These are phyloP conservation scores for Striga hermonthica DNA, from an alignment of 305 asterid genomes.

Conservation along the genomic window DNA sequence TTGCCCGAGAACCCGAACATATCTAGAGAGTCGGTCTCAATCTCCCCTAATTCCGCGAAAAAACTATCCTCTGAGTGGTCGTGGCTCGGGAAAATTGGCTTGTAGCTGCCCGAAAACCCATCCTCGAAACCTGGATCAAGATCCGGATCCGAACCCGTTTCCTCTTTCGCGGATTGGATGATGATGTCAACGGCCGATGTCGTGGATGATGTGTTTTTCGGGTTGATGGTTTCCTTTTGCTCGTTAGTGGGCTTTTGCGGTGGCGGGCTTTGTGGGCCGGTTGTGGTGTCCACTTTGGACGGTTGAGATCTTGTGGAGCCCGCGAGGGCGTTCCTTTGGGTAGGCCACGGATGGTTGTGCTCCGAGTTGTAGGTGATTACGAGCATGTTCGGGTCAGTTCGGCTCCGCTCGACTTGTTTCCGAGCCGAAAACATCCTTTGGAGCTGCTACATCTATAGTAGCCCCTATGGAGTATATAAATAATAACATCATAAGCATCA, in stretches of 20 bases:
- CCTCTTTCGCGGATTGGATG: conserved; percentile 44
- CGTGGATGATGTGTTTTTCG: conserved; percentile 20
- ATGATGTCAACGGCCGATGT: neutral
- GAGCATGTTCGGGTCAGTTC: conserved; percentile 80
- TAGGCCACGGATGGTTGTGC: conserved; percentile 92
- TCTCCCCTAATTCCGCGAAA: conserved; percentile 56
- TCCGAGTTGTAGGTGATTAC: conserved; percentile 84
- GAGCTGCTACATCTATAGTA: conserved; percentile 89
- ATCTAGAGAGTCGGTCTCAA: conserved; percentile 49
- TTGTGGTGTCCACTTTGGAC: conserved; percentile 28
- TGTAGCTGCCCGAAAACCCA: conserved; percentile 45
- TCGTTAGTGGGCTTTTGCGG: conserved; percentile 35
- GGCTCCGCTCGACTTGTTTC: conserved; percentile 87
- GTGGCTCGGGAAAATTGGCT: conserved; percentile 45
- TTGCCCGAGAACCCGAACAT: conserved; percentile 39
- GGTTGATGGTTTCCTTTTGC: conserved; percentile 31
- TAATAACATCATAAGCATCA: too few relatives aligned
- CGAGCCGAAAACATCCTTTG: conserved; percentile 81
- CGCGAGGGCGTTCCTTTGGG: conserved; percentile 84
- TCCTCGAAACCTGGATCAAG: conserved; percentile 30
- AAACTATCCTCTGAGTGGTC: conserved; percentile 48
- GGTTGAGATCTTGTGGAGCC: conserved; percentile 78
- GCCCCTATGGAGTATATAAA: conserved; percentile 42
- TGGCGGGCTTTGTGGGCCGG: conserved; percentile 34
- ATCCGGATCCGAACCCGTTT: conserved; percentile 40